phyloP scores from a whole-genome alignment of 169 alveolate species.

The Cyclospora cayetanensis region DNA sequence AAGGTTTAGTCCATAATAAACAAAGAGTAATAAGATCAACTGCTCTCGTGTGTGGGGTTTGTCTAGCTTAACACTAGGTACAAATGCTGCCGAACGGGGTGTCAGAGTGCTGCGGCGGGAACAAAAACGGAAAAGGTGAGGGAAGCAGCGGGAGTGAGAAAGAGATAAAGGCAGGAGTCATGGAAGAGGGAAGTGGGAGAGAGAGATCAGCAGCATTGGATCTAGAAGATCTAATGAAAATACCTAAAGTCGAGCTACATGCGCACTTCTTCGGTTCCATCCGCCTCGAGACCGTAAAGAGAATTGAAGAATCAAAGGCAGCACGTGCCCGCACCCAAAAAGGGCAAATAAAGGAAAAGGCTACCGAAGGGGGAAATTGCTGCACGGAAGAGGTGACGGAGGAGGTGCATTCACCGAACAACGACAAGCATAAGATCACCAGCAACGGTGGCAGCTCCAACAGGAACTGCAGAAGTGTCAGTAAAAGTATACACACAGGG shows the following conservation, averaged over 20 bases:
- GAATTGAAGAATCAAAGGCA: background rate
- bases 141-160: background rate
- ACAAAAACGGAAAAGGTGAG: background rate
- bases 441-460: background rate
- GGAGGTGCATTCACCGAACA: background rate
- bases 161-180: background rate
- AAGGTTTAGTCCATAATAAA: no score
- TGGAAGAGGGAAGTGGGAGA: background rate
- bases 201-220: no score
- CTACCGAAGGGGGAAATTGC: background rate
- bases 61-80: no score
- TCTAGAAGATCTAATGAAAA: background rate
- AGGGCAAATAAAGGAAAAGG: background rate
- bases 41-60: no score
- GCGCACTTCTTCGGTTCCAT: slow-evolving; percentile 48
- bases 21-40: no score
- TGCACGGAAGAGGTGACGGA: background rate
- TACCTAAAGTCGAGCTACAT: slow-evolving; percentile 31
- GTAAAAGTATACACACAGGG: background rate
- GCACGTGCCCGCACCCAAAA: background rate
- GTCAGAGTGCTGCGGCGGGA: no score
- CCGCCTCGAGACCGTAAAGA: background rate
- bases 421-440: background rate
- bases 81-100: no score
- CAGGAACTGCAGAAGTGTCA: background rate